These are phyloP conservation scores for Mycena sp. DNA, from an alignment of 1,284 basidiomycete species.

Conservation along the genomic window DNA sequence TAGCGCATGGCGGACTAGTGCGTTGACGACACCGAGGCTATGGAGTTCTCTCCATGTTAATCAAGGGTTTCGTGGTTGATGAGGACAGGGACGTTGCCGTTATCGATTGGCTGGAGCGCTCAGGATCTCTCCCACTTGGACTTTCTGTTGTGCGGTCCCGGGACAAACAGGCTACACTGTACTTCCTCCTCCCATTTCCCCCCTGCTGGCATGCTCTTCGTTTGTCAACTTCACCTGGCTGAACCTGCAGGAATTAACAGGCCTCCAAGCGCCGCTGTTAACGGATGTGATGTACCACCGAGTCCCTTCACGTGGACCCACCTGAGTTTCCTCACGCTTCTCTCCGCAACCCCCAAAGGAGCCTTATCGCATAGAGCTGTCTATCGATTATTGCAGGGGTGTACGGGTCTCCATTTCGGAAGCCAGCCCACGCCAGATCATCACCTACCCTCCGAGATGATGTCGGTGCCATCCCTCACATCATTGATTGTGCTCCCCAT, in stretches of 20 bases:
- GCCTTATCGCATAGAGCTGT: background rate
- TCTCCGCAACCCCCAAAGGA: background rate
- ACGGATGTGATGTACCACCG: background rate
- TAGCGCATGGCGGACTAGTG: constrained; percentile 10
- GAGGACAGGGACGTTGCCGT: background rate
- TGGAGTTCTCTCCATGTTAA: constrained; percentile 4
- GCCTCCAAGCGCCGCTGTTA: background rate
- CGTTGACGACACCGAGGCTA: constrained; percentile 1
- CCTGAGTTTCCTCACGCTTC: background rate
- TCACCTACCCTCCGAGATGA: background rate
- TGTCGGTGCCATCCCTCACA: background rate
- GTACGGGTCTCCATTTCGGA: background rate
- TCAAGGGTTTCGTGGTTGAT: background rate
- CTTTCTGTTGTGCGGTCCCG: constrained; percentile 5
- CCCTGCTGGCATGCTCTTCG: background rate
- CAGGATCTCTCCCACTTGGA: constrained; percentile 4
- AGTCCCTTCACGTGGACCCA: background rate
- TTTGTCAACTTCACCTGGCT: background rate
- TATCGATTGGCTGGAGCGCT: constrained; percentile 8
- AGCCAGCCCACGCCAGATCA: background rate
- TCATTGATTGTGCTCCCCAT: background rate
- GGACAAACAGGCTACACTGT: background rate
- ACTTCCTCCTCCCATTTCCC: background rate
- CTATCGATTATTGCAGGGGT: background rate
- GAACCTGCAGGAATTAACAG: background rate